Evolutionary conservation across 2,329 filamentous ascomycete genomes (phyloP), one percentile per base, ranked within the genome.

Genomic region (Fusarium udum): DNA sequence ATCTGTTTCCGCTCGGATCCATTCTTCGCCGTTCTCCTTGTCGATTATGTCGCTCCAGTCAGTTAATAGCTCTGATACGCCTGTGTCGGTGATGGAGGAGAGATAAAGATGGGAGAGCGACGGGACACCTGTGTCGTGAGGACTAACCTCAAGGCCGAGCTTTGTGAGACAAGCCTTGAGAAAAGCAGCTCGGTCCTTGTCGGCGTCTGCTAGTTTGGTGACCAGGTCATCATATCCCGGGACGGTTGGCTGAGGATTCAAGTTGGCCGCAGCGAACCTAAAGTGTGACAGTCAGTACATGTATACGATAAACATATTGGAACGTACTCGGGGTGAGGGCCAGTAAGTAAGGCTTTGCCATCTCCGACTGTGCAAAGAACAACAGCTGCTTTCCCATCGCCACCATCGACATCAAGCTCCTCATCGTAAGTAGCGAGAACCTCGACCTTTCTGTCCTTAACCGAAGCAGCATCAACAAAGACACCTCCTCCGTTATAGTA

Each of bases 401-500:
- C 94, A 1, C 92, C 87, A 61, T 97, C 92, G 7, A 98, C 93
- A 75, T 92, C 90, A 18, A 97, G 81, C 20, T 92, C 85, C 40
- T 94, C 92, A 0, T 87, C 87, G 79, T 96, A 99, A 66, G 87
- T 92, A 3, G 95, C 96, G 31, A 99, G 84, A 12, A 97, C 87
- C 81, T 98, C 90, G 1, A 98, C 90, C 4, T 92, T 92, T 71
- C 87, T 84, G 36, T 88, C 87, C 62, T 85, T 84, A 63, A 90
- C 85, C 49, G 87, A 89, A 7, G 87, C 86, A 4, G 93, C 92
- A 82, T 96, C 92, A 3, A 97, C 93, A 83, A 98, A 99, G 3
- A 97, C 91, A 7, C 96, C 95, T 2, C 96, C 96, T 2, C 96
- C 96, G 76, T 99, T 99, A 81, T 95, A 98, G 80, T 99, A 99